A percentile compares a stretch with the other conserved stretches of the same genome.
These are phyloP conservation scores for Chytridium lagenaria DNA, from an alignment of 371 early-diverging fungal genomes.

Conservation along the genomic window DNA sequence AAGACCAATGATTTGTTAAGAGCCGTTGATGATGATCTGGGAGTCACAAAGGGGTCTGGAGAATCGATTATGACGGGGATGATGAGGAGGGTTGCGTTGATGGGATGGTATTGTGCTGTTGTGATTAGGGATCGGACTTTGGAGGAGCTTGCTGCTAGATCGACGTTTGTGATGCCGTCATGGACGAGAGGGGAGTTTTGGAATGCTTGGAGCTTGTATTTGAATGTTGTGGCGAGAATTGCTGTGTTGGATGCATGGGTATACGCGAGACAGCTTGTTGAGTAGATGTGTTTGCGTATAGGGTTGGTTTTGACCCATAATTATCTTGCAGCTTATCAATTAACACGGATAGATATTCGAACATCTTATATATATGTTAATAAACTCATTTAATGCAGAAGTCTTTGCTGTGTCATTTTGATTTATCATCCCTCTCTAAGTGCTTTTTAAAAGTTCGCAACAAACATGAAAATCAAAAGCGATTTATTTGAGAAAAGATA, in stretches of 20 bases:
- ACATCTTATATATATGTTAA: too few relatives aligned
- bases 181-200: not conserved
- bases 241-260: not conserved
- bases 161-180: not conserved
- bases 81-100: slow-evolving; percentile 41
- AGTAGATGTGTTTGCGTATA: not conserved
- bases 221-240: not conserved
- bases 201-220: not conserved
- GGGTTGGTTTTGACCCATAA: too few relatives aligned
- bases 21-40: slow-evolving; percentile 49
- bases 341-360: too few relatives aligned
- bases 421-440: too few relatives aligned
- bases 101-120: slow-evolving; percentile 43
- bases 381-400: too few relatives aligned
- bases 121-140: slow-evolving; percentile 20
- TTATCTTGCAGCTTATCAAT: too few relatives aligned
- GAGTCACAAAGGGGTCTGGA: slow-evolving; percentile 34
- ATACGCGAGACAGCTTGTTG: not conserved
- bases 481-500: too few relatives aligned
- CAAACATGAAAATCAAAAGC: too few relatives aligned
- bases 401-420: too few relatives aligned
- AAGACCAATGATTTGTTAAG: slow-evolving; percentile 91
- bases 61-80: slow-evolving; percentile 30
- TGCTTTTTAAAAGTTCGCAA: too few relatives aligned
- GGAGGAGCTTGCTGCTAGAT: not conserved